phyloP scores from a whole-genome alignment of 495 filamentous ascomycete genomes.

The Penicillium soppii region DNA sequence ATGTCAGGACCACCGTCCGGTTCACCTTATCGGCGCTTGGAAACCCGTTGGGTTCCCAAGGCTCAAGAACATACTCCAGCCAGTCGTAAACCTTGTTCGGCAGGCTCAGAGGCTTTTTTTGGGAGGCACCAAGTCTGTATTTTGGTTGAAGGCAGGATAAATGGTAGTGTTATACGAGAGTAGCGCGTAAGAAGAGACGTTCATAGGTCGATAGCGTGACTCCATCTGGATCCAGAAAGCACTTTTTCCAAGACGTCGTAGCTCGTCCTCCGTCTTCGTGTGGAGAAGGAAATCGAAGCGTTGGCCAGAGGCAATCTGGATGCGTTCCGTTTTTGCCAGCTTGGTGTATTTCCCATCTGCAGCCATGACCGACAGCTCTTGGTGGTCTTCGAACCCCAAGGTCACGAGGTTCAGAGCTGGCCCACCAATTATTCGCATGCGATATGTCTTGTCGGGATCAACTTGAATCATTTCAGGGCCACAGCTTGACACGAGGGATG shows the following conservation, averaged over 20 bases:
- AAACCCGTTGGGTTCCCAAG: conserved; percentile 30
- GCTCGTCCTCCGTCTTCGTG: conserved; percentile 37
- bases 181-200: conserved; percentile 10
- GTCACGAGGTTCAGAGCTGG: conserved; percentile 51
- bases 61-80: conserved; percentile 55
- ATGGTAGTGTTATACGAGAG: too few species aligned
- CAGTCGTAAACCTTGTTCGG: conserved; percentile 38
- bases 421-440: conserved; percentile 54
- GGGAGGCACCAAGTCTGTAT: too few species aligned
- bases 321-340: conserved; percentile 40
- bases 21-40: too few species aligned
- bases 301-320: conserved; percentile 57
- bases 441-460: conserved; percentile 57
- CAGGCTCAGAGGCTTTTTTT: too few species aligned
- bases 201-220: conserved; percentile 29
- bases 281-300: conserved; percentile 54
- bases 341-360: conserved; percentile 58
- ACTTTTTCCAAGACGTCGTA: neutral
- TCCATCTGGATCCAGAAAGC: neutral
- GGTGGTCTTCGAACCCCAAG: conserved; percentile 52
- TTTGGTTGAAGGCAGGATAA: too few species aligned
- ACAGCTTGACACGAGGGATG: conserved; percentile 21
- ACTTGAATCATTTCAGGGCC: conserved; percentile 49
- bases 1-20: too few species aligned
- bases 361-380: conserved; percentile 47